Evolutionary conservation across 495 filamentous ascomycete species (phyloP).

Genomic region (Penicillium roqueforti): DNA sequence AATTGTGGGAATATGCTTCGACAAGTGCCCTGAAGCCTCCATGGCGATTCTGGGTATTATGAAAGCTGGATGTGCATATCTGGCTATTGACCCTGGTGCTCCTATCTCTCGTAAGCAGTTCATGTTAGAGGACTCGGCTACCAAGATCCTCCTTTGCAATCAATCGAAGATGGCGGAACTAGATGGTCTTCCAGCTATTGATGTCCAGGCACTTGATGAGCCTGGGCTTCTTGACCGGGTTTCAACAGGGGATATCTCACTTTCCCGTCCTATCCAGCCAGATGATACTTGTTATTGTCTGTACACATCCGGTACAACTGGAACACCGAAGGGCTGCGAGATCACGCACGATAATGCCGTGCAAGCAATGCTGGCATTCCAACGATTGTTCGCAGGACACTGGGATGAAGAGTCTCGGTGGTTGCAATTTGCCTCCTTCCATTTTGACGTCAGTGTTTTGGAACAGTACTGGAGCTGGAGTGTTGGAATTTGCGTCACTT

Average conservation of each 20-base stretch:
- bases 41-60: slow-evolving; percentile 43
- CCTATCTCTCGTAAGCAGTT: slow-evolving; percentile 44
- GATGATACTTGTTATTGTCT: slow-evolving; percentile 94
- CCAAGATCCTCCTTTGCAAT: slow-evolving; percentile 25
- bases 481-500: slow-evolving; percentile 73
- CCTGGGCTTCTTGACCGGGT: slow-evolving; percentile 23
- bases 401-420: slow-evolving; percentile 65
- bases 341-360: slow-evolving; percentile 40
- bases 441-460: slow-evolving; percentile 83
- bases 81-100: slow-evolving; percentile 55
- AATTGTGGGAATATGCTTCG: slow-evolving; percentile 43
- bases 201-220: slow-evolving; percentile 32
- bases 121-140: slow-evolving; percentile 34
- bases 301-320: slow-evolving; percentile 95
- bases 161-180: slow-evolving; percentile 13
- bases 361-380: slow-evolving; percentile 40
- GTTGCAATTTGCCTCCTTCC: slow-evolving; percentile 84
- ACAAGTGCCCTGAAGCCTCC: slow-evolving; percentile 40
- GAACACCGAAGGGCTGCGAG: slow-evolving; percentile 97
- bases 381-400: slow-evolving; percentile 35
- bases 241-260: slow-evolving; percentile 14
- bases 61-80: slow-evolving; percentile 66
- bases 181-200: slow-evolving; percentile 18
- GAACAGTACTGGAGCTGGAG: slow-evolving; percentile 92
- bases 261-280: slow-evolving; percentile 37